Evolutionary conservation across 2,329 filamentous ascomycete genomes (phyloP), one percentile per base, ranked within the genome.

Genomic region (Paraconiothyrium brasiliense): DNA sequence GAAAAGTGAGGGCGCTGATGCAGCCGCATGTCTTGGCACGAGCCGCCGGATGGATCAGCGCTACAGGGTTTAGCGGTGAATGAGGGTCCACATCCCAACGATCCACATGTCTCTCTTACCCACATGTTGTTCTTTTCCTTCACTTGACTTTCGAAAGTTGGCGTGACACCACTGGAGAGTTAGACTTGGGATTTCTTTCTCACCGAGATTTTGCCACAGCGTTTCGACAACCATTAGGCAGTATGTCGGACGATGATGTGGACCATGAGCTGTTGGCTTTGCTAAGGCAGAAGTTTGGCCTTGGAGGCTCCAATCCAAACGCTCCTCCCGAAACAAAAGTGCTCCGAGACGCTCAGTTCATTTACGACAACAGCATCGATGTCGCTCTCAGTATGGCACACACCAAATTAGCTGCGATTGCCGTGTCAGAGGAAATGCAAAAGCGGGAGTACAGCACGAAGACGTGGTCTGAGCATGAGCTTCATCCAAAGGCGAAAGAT

Each of bases 331-430:
- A 94, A 70, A 97, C 92, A 6, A 91, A 90, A 54, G 93, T 98
- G 44, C 86, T 98, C 4, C 84, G 92, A 66, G 87, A 89, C 64
- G 94, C 94, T 48, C 89, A 97, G 79, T 92, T 90, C 80, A 90
- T 98, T 72, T 97, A 91, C 80, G 89, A 97, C 81, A 95, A 97
- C 79, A 88, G 92, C 65, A 93, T 97, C 76, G 95, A 99, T 76
- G 93, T 99, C 37, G 92, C 93, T 11, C 83, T 99, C 47, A 91
- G 94, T 73, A 93, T 94, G 84, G 85, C 87, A 59, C 89, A 91
- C 54, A 94, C 91, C 57, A 96, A 95, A 79, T 85, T 85, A 35
- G 94, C 96, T 0, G 95, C 95, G 13, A 87, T 89, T 64, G 86
- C 83, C 54, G 94, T 99, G 69, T 90, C 92, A 79, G 80, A 84